Evolutionary conservation across 2,329 filamentous ascomycete genomes (phyloP), one percentile per base, ranked within the genome.

Genomic region (Aspergillus oerlinghausenensis): DNA sequence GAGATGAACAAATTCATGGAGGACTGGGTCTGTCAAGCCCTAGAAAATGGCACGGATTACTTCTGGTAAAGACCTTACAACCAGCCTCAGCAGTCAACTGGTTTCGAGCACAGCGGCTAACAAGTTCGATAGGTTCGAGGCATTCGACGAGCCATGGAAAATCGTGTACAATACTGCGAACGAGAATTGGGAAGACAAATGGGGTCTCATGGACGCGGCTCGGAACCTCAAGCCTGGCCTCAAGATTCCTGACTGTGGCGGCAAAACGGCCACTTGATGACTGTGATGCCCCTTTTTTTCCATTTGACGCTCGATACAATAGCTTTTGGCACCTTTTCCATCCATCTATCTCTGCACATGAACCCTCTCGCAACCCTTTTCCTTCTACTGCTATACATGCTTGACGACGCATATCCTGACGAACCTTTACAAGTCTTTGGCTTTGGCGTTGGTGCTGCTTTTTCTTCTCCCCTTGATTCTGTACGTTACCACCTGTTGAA

Each of bases 81-180:
- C 28, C 5, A 23, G 4, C 43, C 9, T 47, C 7, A 47, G 10
- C 43, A 25, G 43, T 25, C 32, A 19, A 23, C 42, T 23, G 7
- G 21, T 28, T 26, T 32, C 17, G 11, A 11, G 38, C 17, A 21
- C 14, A 2, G 40, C 40, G 21, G 11, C 62, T 70, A 60, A 69
- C 58, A 47, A 35, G 28, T 23, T 10, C 19, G 7, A 11, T 58
- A 85, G 84, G 85, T 97, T 97, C 72, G 90, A 92, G 70, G 91
- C 92, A 9, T 97, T 97, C 71, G 93, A 97, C 70, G 93, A 97
- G 80, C 92, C 92, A 2, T 97, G 93, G 93, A 97, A 97, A 78
- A 79, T 88, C 55, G 69, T 74, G 19, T 96, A 86, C 76, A 88
- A 97, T 72, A 79, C 78, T 4, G 74, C 75, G 56, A 65, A 80